phyloP scores from a whole-genome alignment of 805 yeast species.

The Schizosaccharomyces pombe region DNA sequence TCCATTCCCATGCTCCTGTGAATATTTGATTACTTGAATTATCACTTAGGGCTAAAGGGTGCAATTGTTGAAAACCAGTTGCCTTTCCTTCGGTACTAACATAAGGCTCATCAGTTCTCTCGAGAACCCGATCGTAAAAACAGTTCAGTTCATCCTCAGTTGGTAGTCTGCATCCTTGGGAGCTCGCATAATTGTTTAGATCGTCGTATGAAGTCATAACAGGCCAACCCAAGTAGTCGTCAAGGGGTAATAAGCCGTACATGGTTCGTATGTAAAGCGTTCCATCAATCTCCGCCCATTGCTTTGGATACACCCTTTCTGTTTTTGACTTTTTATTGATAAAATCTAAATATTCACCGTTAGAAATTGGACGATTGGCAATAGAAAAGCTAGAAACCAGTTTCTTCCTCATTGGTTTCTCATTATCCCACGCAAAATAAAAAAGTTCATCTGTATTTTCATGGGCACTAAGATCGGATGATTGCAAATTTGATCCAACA shows the following conservation, averaged over 20 bases:
- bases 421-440: constrained; percentile 11
- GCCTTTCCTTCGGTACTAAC: background rate
- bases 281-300: constrained; percentile 8
- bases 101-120: background rate
- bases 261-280: constrained; percentile 8
- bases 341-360: constrained; percentile 8
- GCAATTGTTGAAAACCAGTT: constrained; percentile 10
- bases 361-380: constrained; percentile 8
- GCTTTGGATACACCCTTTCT: constrained; percentile 5
- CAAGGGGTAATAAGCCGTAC: constrained; percentile 5
- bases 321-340: background rate
- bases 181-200: constrained; percentile 7
- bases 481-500: too few relatives aligned
- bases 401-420: constrained; percentile 7
- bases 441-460: background rate
- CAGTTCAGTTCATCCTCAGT: constrained; percentile 9
- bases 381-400: constrained; percentile 6
- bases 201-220: constrained; percentile 10
- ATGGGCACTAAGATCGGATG: too few relatives aligned
- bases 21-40: background rate
- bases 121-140: constrained; percentile 7
- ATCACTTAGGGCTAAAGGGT: constrained; percentile 5
- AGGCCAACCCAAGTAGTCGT: constrained; percentile 9
- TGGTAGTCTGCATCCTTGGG: constrained; percentile 10
- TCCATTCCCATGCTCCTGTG: constrained; percentile 12